phyloP scores from a whole-genome alignment of 2,329 filamentous ascomycete genomes.

The Penicillium thymicola region DNA sequence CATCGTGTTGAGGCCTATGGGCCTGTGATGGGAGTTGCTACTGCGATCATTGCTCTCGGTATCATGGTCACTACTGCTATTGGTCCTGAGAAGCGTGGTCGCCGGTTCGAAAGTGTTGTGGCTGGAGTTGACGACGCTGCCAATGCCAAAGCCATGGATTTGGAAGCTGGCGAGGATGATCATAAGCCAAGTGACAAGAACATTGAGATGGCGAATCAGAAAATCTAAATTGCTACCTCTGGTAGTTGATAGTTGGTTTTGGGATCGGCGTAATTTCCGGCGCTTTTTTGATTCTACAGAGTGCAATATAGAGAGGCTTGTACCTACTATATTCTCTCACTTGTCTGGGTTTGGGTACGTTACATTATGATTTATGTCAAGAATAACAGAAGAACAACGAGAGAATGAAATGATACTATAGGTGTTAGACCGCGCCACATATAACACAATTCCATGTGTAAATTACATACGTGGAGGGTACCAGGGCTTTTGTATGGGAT shows the following conservation, averaged over 20 bases:
- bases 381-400: neutral
- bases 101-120: slow-evolving; percentile 62
- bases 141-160: slow-evolving; percentile 16
- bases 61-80: slow-evolving; percentile 66
- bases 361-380: neutral
- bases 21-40: slow-evolving; percentile 71
- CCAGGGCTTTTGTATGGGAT: neutral
- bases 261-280: neutral
- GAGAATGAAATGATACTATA: neutral
- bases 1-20: slow-evolving; percentile 66
- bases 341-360: neutral
- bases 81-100: slow-evolving; percentile 71
- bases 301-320: neutral
- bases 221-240: slow-evolving; percentile 1
- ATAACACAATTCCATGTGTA: neutral
- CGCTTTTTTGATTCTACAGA: neutral
- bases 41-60: slow-evolving; percentile 69
- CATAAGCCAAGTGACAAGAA: slow-evolving; percentile 23
- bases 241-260: neutral
- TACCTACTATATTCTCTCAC: neutral
- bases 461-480: no score
- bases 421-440: neutral
- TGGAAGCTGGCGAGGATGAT: slow-evolving; percentile 20
- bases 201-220: slow-evolving; percentile 19
- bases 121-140: slow-evolving; percentile 37